A percentile compares a stretch with the other conserved stretches of the same genome.
phyloP scores from a whole-genome alignment of 73 alveolate genomes.

The Halteria grandinella region DNA sequence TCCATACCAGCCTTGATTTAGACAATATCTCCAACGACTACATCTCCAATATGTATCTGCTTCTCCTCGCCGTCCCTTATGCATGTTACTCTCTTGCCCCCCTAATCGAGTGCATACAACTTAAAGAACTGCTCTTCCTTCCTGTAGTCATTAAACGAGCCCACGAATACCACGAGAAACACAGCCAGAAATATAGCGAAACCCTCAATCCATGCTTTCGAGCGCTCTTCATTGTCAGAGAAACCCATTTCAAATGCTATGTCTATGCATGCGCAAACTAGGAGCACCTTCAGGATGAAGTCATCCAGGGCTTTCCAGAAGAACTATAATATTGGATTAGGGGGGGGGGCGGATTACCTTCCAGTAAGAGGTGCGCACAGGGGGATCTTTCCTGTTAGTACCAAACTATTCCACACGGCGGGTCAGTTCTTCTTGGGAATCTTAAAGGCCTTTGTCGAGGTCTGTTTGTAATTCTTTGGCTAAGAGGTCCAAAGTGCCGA shows the following conservation, averaged over 20 bases:
- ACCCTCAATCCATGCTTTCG: constrained; percentile 84
- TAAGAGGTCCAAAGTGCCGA: too few species aligned
- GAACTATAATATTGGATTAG: too few species aligned
- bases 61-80: constrained; percentile 83
- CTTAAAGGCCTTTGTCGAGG: too few species aligned
- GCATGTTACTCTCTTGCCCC: constrained; percentile 55
- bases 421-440: too few species aligned
- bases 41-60: constrained; percentile 78
- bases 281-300: constrained; percentile 6
- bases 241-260: neutral
- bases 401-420: too few species aligned
- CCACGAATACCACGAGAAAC: constrained; percentile 69
- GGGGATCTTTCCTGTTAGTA: too few species aligned
- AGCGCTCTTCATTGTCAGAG: neutral
- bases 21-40: constrained; percentile 95
- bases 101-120: constrained; percentile 1
- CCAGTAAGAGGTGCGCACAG: too few species aligned
- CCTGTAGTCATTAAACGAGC: constrained; percentile 78
- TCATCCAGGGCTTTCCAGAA: constrained; percentile 10
- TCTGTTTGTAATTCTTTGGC: too few species aligned
- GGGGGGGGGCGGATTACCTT: too few species aligned
- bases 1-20: constrained; percentile 94
- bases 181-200: constrained; percentile 76
- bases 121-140: constrained; percentile 57
- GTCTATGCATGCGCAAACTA: constrained; percentile 3